Base-by-base conservation (phyloP, 148 eudicot species). In the Suaeda aralocaspica region DNA sequence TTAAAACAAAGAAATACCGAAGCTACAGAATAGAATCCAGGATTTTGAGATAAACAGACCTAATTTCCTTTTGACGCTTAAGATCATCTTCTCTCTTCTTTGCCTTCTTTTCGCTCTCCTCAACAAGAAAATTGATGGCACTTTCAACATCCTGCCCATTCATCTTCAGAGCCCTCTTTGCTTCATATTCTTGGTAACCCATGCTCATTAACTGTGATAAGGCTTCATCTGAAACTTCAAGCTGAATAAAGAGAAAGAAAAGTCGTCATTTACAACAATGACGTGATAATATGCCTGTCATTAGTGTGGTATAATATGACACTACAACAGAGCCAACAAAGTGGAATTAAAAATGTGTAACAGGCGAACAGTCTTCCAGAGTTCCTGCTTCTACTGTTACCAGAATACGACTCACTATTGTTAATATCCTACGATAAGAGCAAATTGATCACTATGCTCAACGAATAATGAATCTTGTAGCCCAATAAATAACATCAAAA, bases 191-290 rank as follows among this genome's bases (percentile, higher is more conserved):
- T 76, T 78, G 75, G 70, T 90, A 91, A 46, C 98, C 98, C 96
- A 93, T 90, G 80, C 96, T 77, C 85, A 91, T 73, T 31, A 93
- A 76, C 44, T 80, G 72, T 3, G 96, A 85, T 45, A 93, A 77
- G 74, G 89, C 78, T 74, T 93, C 96, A 80, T 93, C 98, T 63
- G 92, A 84, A 55, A 93, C 89, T 84, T 90, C 91, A 76, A 93
- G 98, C 98, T 93, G 95, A 78, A 74, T 69, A 46, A 52, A 61
- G 64, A 83, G 66, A 74, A 69, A 66, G 22, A 66, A 34, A 53
- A 5, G 9, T 34, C 29, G 48, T 65, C n/a, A 46, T 10, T 72
- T 46, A 62, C 44, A 24, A 42, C 8, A 42, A 39, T 18, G 4
- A n/a, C 8, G 9, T 21, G 28, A 14, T 25, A 26, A 24, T 46